Conservation (phyloP, 176 grass and related monocot species). For the Olyra latifolia region DNA sequence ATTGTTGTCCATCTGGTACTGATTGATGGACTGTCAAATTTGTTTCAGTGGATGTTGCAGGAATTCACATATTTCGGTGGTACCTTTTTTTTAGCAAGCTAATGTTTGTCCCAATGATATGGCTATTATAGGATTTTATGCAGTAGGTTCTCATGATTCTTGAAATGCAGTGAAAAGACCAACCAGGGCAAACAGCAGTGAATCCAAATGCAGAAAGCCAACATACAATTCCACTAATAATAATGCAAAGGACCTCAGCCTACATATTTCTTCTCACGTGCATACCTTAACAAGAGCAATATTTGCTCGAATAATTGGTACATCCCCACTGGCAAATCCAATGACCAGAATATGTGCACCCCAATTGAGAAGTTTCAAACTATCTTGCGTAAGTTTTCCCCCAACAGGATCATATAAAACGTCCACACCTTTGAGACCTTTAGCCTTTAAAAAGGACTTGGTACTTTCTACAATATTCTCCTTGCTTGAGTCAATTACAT, state of each 20-base stretch:
- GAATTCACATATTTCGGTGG: neutral
- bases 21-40: neutral
- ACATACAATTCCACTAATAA: neutral
- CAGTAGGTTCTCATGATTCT: neutral
- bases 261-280: conserved; percentile 1
- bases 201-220: neutral
- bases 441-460: conserved; percentile 81
- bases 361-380: conserved; percentile 95
- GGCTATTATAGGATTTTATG: neutral
- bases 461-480: conserved; percentile 73
- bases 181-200: neutral
- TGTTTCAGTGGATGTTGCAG: neutral
- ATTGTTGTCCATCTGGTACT: neutral
- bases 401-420: conserved; percentile 96
- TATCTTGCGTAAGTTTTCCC: conserved; percentile 88
- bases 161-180: neutral
- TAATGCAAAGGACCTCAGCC: neutral
- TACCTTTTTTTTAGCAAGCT: neutral
- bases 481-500: conserved; percentile 83
- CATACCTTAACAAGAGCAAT: conserved; percentile 90
- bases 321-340: conserved; percentile 95
- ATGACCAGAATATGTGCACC: conserved; percentile 93
- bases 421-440: conserved; percentile 78
- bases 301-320: conserved; percentile 80
- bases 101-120: neutral